Evolutionary conservation across 2,329 filamentous ascomycete species (phyloP).

Genomic region (Aspergillus hiratsukae): DNA sequence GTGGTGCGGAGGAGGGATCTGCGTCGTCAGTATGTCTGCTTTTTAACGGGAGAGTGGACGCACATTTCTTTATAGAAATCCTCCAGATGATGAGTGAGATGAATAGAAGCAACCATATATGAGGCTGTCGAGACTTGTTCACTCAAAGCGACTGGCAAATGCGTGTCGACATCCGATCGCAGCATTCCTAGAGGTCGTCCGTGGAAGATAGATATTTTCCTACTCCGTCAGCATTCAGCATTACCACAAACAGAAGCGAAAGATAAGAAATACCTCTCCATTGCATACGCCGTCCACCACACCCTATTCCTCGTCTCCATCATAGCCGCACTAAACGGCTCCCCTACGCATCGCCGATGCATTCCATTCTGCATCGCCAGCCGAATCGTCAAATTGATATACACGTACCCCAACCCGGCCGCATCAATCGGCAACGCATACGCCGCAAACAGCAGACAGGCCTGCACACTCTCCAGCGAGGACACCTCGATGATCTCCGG

Average conservation of each 20-base stretch:
- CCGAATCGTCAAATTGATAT: slow-evolving; percentile 48
- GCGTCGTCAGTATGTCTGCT: slow-evolving; percentile 2
- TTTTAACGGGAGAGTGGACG: not conserved
- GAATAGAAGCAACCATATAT: slow-evolving; percentile 33
- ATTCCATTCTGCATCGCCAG: slow-evolving; percentile 54
- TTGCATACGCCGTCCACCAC: slow-evolving; percentile 51
- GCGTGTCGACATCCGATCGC: slow-evolving; percentile 48
- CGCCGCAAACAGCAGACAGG: slow-evolving; percentile 49
- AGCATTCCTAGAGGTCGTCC: slow-evolving; percentile 48
- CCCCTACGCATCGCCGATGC: slow-evolving; percentile 45
- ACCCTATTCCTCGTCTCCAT: slow-evolving; percentile 49
- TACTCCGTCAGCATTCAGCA: slow-evolving; percentile 11
- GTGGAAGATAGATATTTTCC: slow-evolving; percentile 50
- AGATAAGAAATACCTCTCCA: slow-evolving; percentile 41
- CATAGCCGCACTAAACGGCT: slow-evolving; percentile 37
- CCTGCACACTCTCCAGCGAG: slow-evolving; percentile 52
- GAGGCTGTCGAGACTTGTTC: slow-evolving; percentile 31
- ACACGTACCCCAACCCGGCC: slow-evolving; percentile 49
- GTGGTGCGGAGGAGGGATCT: slow-evolving; percentile 14
- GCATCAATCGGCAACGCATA: slow-evolving; percentile 50
- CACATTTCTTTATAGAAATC: slow-evolving; percentile 32
- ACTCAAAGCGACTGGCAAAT: slow-evolving; percentile 33
- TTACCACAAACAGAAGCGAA: not conserved
- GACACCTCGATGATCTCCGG: slow-evolving; percentile 50
- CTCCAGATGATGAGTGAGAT: slow-evolving; percentile 16